These are phyloP conservation scores for Aspergillus latus DNA, from an alignment of 2,329 filamentous ascomycete species.

Conservation along the genomic window DNA sequence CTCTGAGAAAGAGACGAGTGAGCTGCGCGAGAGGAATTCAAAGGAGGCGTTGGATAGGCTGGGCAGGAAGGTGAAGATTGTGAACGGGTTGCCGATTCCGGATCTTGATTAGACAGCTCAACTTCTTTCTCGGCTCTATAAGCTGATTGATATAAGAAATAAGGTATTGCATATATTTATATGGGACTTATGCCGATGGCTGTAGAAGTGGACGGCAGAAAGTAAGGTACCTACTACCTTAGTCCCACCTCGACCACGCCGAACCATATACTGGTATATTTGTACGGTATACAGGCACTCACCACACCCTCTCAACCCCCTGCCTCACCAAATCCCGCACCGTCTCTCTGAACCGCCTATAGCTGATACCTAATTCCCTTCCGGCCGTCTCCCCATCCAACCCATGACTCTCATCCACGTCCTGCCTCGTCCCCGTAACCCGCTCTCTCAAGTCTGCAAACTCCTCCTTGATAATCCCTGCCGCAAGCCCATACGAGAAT, in stretches of 20 bases:
- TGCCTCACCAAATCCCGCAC: constrained; percentile 23
- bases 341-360: constrained; percentile 26
- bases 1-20: constrained; percentile 65
- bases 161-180: neutral
- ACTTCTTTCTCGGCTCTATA: neutral
- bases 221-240: no score
- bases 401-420: constrained; percentile 33
- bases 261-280: no score
- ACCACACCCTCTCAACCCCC: constrained; percentile 7
- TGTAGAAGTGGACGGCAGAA: no score
- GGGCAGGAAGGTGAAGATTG: constrained; percentile 68
- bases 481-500: constrained; percentile 48
- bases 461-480: constrained; percentile 12
- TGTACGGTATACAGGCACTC: no score
- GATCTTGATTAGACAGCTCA: constrained; percentile 55
- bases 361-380: constrained; percentile 42
- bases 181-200: neutral
- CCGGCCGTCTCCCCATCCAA: constrained; percentile 45
- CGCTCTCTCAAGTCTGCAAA: constrained; percentile 2
- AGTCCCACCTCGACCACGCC: no score
- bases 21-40: constrained; percentile 66
- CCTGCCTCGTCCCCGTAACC: constrained; percentile 38
- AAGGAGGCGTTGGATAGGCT: constrained; percentile 65
- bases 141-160: neutral
- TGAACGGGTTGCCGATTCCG: constrained; percentile 74